These are phyloP conservation scores for Exserohilum rostratum DNA, from an alignment of 2,329 filamentous ascomycete genomes.

Conservation along the genomic window DNA sequence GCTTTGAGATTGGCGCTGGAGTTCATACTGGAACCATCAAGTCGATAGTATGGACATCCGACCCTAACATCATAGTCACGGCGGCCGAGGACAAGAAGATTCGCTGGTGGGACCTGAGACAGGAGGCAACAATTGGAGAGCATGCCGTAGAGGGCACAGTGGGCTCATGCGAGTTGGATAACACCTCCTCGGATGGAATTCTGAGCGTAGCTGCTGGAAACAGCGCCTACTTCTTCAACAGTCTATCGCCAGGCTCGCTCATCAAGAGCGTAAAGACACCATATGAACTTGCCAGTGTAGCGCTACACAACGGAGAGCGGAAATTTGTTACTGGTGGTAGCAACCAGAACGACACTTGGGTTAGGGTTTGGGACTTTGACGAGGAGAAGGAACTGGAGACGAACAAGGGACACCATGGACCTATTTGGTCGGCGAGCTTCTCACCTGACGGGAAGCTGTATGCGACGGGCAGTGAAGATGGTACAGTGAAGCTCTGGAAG, in stretches of 20 bases:
- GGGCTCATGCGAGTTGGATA: conserved; percentile 85
- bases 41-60: conserved; percentile 90
- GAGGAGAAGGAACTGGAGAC: conserved; percentile 83
- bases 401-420: conserved; percentile 95
- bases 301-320: conserved; percentile 78
- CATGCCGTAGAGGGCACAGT: conserved; percentile 83
- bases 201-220: conserved; percentile 94
- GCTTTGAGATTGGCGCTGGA: conserved; percentile 86
- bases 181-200: conserved; percentile 68
- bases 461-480: conserved; percentile 94
- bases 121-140: conserved; percentile 74
- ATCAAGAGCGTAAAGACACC: conserved; percentile 81
- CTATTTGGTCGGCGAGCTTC: conserved; percentile 95
- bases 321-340: conserved; percentile 90
- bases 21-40: conserved; percentile 90
- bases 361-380: conserved; percentile 90
- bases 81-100: conserved; percentile 89
- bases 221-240: conserved; percentile 89
- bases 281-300: conserved; percentile 89
- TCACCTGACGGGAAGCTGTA: conserved; percentile 96
- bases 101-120: conserved; percentile 91
- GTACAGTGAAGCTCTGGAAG: conserved; percentile 92
- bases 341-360: conserved; percentile 82
- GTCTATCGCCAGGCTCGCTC: conserved; percentile 67
- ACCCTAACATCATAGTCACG: conserved; percentile 87